Percentiles rank a stretch among this genome's conserved stretches.
These are phyloP conservation scores for Daldinia sp. DNA, from an alignment of 2,329 filamentous ascomycete species.

Conservation along the genomic window DNA sequence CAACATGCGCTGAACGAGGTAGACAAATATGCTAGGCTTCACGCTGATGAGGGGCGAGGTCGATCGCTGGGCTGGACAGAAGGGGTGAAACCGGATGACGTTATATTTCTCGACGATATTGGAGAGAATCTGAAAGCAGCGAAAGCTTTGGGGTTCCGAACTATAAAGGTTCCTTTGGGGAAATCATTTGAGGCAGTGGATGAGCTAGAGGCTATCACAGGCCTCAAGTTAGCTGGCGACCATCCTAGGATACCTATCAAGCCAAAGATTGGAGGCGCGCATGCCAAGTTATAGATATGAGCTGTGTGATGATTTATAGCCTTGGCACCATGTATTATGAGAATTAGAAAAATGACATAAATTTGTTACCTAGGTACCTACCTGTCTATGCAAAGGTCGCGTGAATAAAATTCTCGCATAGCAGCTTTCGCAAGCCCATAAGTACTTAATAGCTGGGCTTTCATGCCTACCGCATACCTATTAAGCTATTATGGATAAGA, in stretches of 20 bases:
- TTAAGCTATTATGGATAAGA: not conserved
- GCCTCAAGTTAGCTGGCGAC: conserved; percentile 69
- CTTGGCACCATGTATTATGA: not conserved
- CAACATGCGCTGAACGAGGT: conserved; percentile 75
- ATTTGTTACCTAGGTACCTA: not conserved
- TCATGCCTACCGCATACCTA: not conserved
- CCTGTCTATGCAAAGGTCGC: not conserved
- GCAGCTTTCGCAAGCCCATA: not conserved
- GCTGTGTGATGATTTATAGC: too few species aligned
- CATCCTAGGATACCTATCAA: conserved; percentile 64
- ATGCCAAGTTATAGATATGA: conserved; percentile 59
- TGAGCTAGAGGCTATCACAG: conserved; percentile 81
- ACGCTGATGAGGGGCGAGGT: conserved; percentile 57
- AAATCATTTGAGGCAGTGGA: conserved; percentile 83
- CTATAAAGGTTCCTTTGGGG: conserved; percentile 86
- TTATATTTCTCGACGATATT: conserved; percentile 94
- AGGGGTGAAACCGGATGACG: conserved; percentile 71
- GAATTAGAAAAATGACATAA: not conserved
- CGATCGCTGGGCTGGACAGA: conserved; percentile 59
- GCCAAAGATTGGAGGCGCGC: conserved; percentile 52
- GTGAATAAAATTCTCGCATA: not conserved
- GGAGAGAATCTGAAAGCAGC: conserved; percentile 91
- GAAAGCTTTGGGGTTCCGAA: conserved; percentile 78
- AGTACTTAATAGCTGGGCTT: not conserved
- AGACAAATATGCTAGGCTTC: conserved; percentile 70